Conservation (phyloP, 2,329 filamentous ascomycete species). For the Pseudopyricularia javanii region DNA sequence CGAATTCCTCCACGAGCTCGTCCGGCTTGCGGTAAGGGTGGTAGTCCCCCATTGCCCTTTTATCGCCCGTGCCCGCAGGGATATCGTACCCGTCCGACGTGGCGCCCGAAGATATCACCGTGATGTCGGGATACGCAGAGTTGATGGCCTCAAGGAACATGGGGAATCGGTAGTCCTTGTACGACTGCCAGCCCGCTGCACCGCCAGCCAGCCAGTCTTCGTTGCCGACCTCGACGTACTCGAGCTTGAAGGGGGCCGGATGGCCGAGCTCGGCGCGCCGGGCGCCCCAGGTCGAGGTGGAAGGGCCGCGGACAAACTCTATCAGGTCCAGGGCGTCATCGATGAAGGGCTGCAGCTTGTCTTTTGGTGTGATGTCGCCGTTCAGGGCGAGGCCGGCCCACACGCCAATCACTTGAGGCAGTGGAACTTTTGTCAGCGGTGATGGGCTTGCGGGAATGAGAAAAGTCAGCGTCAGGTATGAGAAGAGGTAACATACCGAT, state of each 20-base stretch:
- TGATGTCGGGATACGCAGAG: constrained; percentile 13
- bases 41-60: constrained; percentile 10
- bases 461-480: background rate
- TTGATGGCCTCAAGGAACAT: constrained; percentile 46
- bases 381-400: constrained; percentile 45
- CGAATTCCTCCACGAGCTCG: constrained; percentile 33
- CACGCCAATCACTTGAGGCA: constrained; percentile 32
- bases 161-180: constrained; percentile 43
- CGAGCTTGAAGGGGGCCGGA: constrained; percentile 45
- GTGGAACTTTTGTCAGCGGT: background rate
- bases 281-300: constrained; percentile 41
- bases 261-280: constrained; percentile 47
- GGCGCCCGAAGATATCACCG: constrained; percentile 19
- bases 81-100: constrained; percentile 11
- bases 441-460: background rate
- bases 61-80: constrained; percentile 4
- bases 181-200: constrained; percentile 30
- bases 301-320: constrained; percentile 47
- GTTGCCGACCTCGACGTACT: constrained; percentile 55
- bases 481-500: constrained; percentile 18
- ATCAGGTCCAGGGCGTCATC: constrained; percentile 50
- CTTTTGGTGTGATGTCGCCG: constrained; percentile 34
- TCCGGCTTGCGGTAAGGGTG: constrained; percentile 34
- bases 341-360: constrained; percentile 41
- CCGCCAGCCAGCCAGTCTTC: constrained; percentile 49